A percentile compares a stretch with the other conserved stretches of the same genome.
phyloP scores from a whole-genome alignment of 75 land plant genomes.

The Pinus taeda region DNA sequence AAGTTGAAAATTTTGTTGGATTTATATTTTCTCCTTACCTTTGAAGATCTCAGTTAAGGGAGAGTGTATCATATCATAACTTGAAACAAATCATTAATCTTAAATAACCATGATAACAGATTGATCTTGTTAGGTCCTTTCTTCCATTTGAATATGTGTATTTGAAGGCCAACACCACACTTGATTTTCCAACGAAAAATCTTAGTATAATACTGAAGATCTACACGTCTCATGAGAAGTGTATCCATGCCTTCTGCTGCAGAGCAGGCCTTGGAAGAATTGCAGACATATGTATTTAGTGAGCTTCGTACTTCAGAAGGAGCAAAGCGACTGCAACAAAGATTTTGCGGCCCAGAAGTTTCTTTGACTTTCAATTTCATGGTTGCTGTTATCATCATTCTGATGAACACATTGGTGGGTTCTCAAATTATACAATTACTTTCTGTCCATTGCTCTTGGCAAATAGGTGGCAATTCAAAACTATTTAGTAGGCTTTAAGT shows the following conservation, averaged over 20 bases:
- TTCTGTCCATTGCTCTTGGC: background rate
- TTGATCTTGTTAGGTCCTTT: no score
- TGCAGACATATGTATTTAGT: slow-evolving; percentile 37
- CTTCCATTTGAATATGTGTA: background rate
- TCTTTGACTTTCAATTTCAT: slow-evolving; percentile 68
- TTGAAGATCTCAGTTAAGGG: no score
- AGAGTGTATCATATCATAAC: no score
- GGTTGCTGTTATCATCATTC: slow-evolving; percentile 59
- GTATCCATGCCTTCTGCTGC: slow-evolving; percentile 11
- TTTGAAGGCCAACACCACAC: background rate
- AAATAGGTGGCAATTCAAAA: background rate
- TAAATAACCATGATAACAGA: no score
- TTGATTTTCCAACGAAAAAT: background rate
- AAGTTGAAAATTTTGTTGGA: no score
- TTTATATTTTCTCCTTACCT: no score
- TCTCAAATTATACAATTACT: background rate
- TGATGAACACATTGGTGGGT: slow-evolving; percentile 60
- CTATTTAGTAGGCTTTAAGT: background rate
- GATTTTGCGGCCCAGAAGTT: slow-evolving; percentile 54
- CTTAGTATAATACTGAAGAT: background rate
- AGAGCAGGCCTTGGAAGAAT: slow-evolving; percentile 47
- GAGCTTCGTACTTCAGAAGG: slow-evolving; percentile 56
- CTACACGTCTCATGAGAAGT: background rate
- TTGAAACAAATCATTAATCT: no score
- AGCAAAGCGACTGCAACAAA: slow-evolving; percentile 62